Evolutionary conservation across 129 eudicot species (phyloP).

Genomic region (Flaveria robusta): DNA sequence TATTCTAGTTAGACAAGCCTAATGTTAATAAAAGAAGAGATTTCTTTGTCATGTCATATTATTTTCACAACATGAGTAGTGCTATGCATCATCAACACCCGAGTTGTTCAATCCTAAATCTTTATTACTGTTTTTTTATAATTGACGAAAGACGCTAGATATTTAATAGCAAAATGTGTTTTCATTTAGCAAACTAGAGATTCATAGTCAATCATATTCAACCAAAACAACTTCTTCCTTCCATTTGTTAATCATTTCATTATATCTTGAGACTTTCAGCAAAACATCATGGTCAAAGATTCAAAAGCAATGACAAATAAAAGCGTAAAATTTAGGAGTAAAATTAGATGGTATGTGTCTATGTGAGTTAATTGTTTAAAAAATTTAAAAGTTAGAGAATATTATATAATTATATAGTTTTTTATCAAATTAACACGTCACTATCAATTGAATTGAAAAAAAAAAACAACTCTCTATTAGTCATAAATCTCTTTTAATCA

Average conservation of each 20-base stretch:
- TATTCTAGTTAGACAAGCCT: too few relatives aligned
- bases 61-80: conserved; percentile 1
- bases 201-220: background rate
- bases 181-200: background rate
- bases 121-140: background rate
- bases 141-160: background rate
- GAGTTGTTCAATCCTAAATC: background rate
- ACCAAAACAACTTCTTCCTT: background rate
- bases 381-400: too few relatives aligned
- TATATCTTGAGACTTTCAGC: background rate
- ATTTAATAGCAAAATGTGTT: background rate
- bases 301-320: too few relatives aligned
- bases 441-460: too few relatives aligned
- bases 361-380: too few relatives aligned
- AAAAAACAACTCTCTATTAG: too few relatives aligned
- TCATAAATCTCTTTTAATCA: background rate
- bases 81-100: background rate
- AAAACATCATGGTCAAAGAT: background rate
- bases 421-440: too few relatives aligned
- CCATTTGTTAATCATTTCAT: background rate
- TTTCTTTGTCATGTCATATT: background rate
- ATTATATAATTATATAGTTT: too few relatives aligned
- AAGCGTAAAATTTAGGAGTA: too few relatives aligned
- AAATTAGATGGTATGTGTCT: too few relatives aligned
- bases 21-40: too few relatives aligned